Evolutionary conservation across 768 basidiomycete species (phyloP), one percentile per base, ranked within the genome.

Genomic region (Termitomyces sp.): DNA sequence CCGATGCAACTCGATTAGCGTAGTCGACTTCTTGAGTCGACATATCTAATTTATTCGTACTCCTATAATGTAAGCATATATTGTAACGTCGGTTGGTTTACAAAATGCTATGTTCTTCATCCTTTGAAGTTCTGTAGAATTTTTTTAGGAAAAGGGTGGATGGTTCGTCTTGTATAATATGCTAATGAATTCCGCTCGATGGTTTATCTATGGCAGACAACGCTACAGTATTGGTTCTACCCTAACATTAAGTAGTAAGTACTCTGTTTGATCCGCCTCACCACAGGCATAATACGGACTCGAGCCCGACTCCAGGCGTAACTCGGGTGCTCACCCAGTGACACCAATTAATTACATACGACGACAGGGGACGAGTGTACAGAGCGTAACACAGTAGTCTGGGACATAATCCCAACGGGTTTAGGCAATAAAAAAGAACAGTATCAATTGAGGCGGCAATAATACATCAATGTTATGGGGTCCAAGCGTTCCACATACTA

Each of bases 401-500:
- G n/a, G 27, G 27, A 27, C 27, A 27, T 27, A 27, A 27, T 4
- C 27, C 4, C 27, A 27, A 27, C 27, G 27, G 27, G 27, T 27
- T 27, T 27, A 27, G 27, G 1, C 3, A 27, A 27, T 27, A 2
- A 27, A 27, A 27, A 27, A 27, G 4, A 27, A 27, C n/a, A n/a
- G n/a, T 27, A 27, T 27, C 4, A 8, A 27, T 31, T 30, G 16
- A 18, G 30, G 15, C 7, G 33, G 20, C 30, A 20, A 8, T 39
- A 4, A 22, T 27, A 5, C 34, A 36, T 47, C 46, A 57, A 37
- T 27, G 27, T 31, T 37, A 30, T 30, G 36, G 27, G 4, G 71
- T 66, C 80, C 78, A 81, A 31, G 78, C 72, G 55, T 72, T 76
- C 84, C 85, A 89, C 64, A 86, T 70, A 47, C 72, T 78, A 69